Evolutionary conservation across 2,329 filamentous ascomycete species (phyloP).

Genomic region (Arachnopeziza araneosa): DNA sequence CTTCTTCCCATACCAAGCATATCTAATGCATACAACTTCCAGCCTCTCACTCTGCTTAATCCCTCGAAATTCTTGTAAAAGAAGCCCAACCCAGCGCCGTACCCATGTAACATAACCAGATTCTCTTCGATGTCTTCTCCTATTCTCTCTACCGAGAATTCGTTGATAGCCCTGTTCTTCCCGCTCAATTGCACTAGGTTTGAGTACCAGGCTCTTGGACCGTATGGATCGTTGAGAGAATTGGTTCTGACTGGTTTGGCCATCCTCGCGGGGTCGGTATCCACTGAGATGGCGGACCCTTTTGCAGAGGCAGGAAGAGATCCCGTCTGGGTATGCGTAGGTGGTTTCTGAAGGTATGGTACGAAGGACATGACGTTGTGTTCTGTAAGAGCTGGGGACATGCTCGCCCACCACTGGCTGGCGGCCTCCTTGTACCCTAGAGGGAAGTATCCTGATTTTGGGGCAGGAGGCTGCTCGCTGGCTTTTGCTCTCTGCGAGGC

Average conservation of each 20-base stretch:
- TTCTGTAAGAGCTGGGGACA: slow-evolving; percentile 80
- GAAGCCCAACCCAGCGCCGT: slow-evolving; percentile 92
- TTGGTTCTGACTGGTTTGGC: slow-evolving; percentile 38
- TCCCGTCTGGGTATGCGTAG: slow-evolving; percentile 48
- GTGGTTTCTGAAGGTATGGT: slow-evolving; percentile 72
- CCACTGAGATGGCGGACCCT: slow-evolving; percentile 35
- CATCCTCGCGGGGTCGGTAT: slow-evolving; percentile 33
- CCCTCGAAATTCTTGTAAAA: slow-evolving; percentile 98
- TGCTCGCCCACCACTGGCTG: slow-evolving; percentile 86
- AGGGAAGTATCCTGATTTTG: slow-evolving; percentile 59
- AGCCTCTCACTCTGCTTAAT: slow-evolving; percentile 69
- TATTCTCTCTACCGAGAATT: slow-evolving; percentile 82
- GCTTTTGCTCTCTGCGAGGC: slow-evolving; percentile 42
- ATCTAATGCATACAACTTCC: slow-evolving; percentile 91
- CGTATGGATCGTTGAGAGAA: slow-evolving; percentile 66
- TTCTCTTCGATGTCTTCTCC: slow-evolving; percentile 78
- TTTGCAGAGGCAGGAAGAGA: slow-evolving; percentile 41
- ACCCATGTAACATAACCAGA: slow-evolving; percentile 93
- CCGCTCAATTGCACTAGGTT: slow-evolving; percentile 79
- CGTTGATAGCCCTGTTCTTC: slow-evolving; percentile 82
- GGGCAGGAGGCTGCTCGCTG: slow-evolving; percentile 20
- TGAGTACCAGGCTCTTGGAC: slow-evolving; percentile 79
- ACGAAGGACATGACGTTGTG: slow-evolving; percentile 82
- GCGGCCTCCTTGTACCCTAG: slow-evolving; percentile 88
- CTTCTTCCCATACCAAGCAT: slow-evolving; percentile 93